Percentiles rank a stretch among this genome's conserved stretches.
Evolutionary conservation across 2,329 filamentous ascomycete genomes (phyloP).

Genomic region (Bipolaris cookei): DNA sequence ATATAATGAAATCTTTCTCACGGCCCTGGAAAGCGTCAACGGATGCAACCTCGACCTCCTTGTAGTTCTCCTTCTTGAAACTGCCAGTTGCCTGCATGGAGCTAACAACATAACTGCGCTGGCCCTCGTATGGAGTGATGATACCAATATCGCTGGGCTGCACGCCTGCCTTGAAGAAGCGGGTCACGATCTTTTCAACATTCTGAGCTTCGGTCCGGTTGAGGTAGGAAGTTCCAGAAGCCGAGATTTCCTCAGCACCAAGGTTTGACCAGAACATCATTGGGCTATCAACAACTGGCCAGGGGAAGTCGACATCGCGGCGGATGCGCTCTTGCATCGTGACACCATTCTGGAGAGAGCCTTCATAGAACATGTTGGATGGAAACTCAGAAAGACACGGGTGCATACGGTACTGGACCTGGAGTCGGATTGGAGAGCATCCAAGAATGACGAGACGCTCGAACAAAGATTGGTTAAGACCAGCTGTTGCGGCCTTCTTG

Average conservation of each 20-base stretch:
- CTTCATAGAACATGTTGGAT: conserved; percentile 99
- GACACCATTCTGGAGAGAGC: conserved; percentile 94
- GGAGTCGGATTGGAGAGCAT: conserved; percentile 87
- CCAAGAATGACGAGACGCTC: conserved; percentile 94
- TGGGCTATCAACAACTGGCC: conserved; percentile 89
- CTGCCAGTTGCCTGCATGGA: conserved; percentile 99
- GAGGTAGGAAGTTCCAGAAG: conserved; percentile 95
- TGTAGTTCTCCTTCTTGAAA: conserved; percentile 98
- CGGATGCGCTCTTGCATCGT: conserved; percentile 87
- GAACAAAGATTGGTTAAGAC: conserved; percentile 97
- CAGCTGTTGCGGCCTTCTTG: conserved; percentile 98
- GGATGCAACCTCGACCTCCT: conserved; percentile 97
- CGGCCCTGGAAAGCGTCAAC: conserved; percentile 98
- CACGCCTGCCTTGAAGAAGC: conserved; percentile 99
- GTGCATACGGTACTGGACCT: conserved; percentile 99
- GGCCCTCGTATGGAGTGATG: conserved; percentile 97
- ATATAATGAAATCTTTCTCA: conserved; percentile 98
- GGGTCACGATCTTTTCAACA: conserved; percentile 97
- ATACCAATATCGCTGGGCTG: conserved; percentile 92
- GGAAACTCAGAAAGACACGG: conserved; percentile 96
- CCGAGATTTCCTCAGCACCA: conserved; percentile 96
- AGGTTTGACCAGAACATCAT: conserved; percentile 99
- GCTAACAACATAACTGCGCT: conserved; percentile 96
- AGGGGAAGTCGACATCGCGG: conserved; percentile 95
- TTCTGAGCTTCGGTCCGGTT: conserved; percentile 97